Base-by-base conservation (phyloP, 345 rosid species). In the Moringa oleifera region DNA sequence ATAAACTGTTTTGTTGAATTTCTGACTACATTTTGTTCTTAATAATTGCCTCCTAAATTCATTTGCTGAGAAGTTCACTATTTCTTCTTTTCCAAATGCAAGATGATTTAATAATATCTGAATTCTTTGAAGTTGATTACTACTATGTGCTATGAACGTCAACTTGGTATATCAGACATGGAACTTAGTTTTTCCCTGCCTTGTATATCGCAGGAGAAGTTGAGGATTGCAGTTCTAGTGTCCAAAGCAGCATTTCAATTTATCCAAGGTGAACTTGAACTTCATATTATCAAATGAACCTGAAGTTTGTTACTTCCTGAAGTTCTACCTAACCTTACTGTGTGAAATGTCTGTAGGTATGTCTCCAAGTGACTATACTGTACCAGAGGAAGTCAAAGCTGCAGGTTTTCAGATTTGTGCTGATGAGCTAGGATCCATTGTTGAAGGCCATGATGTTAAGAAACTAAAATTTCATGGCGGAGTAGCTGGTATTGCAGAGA, bases 221-320 rank as follows among this genome's bases (percentile, higher is more conserved):
- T 85, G 64, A 77, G 95, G 78, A 68, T 87, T 46, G 88, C 95
- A 24, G 88, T 87, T 63, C 75, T 87, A 56, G 90, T 85, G 51
- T 87, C 95, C 13, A 85, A 87, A 78, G 95, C 95, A 23, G 90
- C 88, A 23, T 70, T 81, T 75, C 95, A 85, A 25, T 83, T 81
- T 68, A 73, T 83, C 61, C 70, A 67, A 80, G 88, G 95, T 79
- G 55, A 65, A 64, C 51, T 65, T 66, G n/a, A n/a, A n/a, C 33
- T 67, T 33, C 55, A 25, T 21, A 55, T 2, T 53, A n/a, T 49
- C 23, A 51, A 15, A 13, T 23, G 16, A 25, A 50, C 7, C 55
- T 54, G 16, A 17, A 22, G 18, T 2, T 56, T 6, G 37, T 15
- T 18, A 25, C 8, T 0, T 51, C 13, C 36, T 7, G 21, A 21